phyloP scores from a whole-genome alignment of 257 asterid species.

The Asclepias syriaca region DNA sequence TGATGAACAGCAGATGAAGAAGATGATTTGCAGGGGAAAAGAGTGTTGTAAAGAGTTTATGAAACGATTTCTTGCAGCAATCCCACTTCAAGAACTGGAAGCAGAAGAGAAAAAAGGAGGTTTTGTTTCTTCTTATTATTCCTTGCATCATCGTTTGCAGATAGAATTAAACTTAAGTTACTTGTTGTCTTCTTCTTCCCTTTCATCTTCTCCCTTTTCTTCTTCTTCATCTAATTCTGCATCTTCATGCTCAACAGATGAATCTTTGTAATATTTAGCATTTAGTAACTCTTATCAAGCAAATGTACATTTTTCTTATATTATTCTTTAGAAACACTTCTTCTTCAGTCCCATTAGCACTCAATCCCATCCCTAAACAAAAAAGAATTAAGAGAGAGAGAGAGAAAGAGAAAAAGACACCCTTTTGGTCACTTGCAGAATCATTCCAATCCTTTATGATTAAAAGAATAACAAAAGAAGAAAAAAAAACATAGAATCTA shows the following conservation, averaged over 20 bases:
- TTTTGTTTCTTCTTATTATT: conserved; percentile 43
- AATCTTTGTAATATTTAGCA: neutral
- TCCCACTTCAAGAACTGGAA: conserved; percentile 53
- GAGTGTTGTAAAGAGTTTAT: conserved; percentile 68
- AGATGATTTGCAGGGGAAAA: conserved; percentile 49
- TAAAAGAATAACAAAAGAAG: conserved; percentile 12
- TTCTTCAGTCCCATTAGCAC: neutral
- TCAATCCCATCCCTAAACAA: too few relatives aligned
- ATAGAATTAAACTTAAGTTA: conserved; percentile 61
- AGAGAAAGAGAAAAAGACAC: neutral
- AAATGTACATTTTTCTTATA: neutral
- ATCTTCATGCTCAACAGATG: conserved; percentile 28
- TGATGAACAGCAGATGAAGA: conserved; percentile 16
- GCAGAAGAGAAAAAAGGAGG: conserved; percentile 50
- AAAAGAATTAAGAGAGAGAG: too few relatives aligned
- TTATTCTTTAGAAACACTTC: neutral
- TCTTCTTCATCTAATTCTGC: conserved; percentile 35
- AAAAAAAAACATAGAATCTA: conserved; percentile 5
- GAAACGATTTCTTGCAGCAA: conserved; percentile 59
- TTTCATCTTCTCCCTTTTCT: conserved; percentile 50
- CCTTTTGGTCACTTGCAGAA: conserved; percentile 16
- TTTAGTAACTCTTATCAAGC: neutral
- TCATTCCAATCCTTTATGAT: conserved; percentile 19
- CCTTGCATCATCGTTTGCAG: conserved; percentile 58
- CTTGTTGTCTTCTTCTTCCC: conserved; percentile 32